These are phyloP conservation scores for Candida ascalaphidarum DNA, from an alignment of 805 yeast species.

Conservation along the genomic window DNA sequence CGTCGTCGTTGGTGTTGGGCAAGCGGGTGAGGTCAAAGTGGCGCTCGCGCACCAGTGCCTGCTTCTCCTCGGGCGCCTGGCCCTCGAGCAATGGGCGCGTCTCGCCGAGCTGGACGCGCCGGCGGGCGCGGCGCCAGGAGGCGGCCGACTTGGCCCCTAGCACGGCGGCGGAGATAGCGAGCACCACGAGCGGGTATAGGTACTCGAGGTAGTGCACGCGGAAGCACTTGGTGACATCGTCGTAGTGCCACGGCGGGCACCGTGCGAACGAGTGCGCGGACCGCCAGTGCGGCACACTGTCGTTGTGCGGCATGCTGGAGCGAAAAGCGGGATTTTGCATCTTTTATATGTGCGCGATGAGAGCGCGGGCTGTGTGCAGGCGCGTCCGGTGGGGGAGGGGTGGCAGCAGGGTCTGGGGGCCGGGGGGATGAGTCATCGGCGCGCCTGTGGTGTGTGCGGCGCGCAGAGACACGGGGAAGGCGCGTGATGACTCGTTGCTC, in stretches of 20 bases:
- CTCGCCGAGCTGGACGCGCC: conserved; percentile 12
- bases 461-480: no score
- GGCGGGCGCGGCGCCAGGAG: conserved; percentile 5
- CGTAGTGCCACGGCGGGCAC: conserved; percentile 44
- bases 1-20: conserved; percentile 47
- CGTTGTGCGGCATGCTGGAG: no score
- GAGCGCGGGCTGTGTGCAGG: no score
- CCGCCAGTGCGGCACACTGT: no score
- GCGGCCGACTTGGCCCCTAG: conserved; percentile 12
- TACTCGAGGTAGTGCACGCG: conserved; percentile 32
- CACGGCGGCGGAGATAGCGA: conserved; percentile 18
- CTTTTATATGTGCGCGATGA: no score
- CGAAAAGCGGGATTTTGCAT: no score
- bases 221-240: conserved; percentile 51
- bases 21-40: conserved; percentile 61
- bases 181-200: conserved; percentile 19
- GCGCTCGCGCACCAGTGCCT: conserved; percentile 34
- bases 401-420: no score
- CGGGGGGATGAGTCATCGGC: no score
- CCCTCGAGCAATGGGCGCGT: conserved; percentile 26
- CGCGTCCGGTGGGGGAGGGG: no score
- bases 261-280: no score
- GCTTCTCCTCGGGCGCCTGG: conserved; percentile 3
- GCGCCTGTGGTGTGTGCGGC: no score
- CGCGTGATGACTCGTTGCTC: no score